Percentiles rank a stretch among this genome's conserved stretches.
These are phyloP conservation scores for Centrapalus pauciflorus DNA, from an alignment of 129 eudicot genomes.

Conservation along the genomic window DNA sequence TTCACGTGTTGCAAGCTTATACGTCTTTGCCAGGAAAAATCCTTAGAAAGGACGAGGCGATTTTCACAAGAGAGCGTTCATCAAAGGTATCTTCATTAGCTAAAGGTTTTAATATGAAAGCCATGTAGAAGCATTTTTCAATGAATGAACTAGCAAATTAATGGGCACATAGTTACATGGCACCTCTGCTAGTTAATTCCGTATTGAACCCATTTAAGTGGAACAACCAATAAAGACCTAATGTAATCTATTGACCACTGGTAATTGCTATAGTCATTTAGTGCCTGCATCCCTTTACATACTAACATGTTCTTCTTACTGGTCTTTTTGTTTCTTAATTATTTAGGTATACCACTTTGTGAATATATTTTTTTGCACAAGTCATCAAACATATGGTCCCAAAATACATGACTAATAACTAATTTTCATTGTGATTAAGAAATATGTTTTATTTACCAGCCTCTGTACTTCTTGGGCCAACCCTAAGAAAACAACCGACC, in stretches of 20 bases:
- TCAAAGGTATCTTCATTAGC: constrained; percentile 43
- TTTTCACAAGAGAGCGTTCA: constrained; percentile 34
- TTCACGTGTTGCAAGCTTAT: constrained; percentile 91
- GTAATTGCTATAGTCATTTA: not conserved
- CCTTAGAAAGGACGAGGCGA: constrained; percentile 49
- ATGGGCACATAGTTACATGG: not conserved
- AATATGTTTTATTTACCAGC: too few relatives aligned
- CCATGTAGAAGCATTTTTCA: not conserved
- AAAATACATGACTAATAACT: not conserved
- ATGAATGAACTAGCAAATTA: not conserved
- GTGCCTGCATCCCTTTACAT: not conserved
- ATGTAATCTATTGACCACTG: not conserved
- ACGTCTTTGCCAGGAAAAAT: constrained; percentile 60
- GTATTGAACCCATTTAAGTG: not conserved
- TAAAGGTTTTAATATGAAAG: not conserved
- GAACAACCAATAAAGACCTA: not conserved
- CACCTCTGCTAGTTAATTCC: not conserved
- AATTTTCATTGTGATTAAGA: too few relatives aligned
- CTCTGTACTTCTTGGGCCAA: too few relatives aligned
- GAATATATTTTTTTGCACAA: not conserved
- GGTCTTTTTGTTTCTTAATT: not conserved
- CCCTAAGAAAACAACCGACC: too few relatives aligned
- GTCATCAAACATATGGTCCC: not conserved
- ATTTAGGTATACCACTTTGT: not conserved
- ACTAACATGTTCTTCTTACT: not conserved